A percentile compares a stretch with the other conserved stretches of the same genome.
These are phyloP conservation scores for Malus hybrid DNA, from an alignment of 331 rosid species.

Conservation along the genomic window DNA sequence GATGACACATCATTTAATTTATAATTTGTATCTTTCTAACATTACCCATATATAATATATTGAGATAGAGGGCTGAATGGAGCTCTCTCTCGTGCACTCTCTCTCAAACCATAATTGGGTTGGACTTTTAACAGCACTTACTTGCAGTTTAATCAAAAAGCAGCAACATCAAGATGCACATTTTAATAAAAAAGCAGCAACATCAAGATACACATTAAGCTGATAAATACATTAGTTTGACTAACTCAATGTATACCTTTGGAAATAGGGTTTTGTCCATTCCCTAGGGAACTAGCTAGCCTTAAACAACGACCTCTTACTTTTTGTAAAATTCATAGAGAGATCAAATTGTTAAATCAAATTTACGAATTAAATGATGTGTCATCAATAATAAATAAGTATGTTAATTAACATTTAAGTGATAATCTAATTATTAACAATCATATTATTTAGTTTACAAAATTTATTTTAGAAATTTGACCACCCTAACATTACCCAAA, in stretches of 20 bases:
- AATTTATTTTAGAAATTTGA: too few relatives aligned
- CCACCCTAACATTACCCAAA: too few relatives aligned
- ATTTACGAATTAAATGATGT: too few relatives aligned
- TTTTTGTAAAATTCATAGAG: not conserved
- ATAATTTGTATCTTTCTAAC: accelerated
- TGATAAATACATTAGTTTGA: not conserved
- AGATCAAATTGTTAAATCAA: too few relatives aligned
- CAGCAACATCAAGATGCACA: constrained; percentile 12
- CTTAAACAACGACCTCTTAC: not conserved
- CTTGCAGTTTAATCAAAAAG: constrained; percentile 16
- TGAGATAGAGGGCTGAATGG: too few relatives aligned
- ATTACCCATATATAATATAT: too few relatives aligned
- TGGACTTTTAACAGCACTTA: constrained; percentile 19
- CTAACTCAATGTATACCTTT: not conserved
- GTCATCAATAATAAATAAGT: accelerated
- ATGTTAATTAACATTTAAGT: accelerated
- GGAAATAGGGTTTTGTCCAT: not conserved
- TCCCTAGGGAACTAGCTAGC: not conserved
- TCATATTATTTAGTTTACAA: accelerated
- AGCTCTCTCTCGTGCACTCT: not conserved
- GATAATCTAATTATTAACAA: accelerated
- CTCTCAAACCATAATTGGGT: not conserved
- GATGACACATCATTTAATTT: too few relatives aligned
- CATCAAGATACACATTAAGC: constrained; percentile 4
- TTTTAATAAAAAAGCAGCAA: constrained; percentile 11